Evolutionary conservation across 73 alveolate species (phyloP).

Genomic region (Diophrys sp.): DNA sequence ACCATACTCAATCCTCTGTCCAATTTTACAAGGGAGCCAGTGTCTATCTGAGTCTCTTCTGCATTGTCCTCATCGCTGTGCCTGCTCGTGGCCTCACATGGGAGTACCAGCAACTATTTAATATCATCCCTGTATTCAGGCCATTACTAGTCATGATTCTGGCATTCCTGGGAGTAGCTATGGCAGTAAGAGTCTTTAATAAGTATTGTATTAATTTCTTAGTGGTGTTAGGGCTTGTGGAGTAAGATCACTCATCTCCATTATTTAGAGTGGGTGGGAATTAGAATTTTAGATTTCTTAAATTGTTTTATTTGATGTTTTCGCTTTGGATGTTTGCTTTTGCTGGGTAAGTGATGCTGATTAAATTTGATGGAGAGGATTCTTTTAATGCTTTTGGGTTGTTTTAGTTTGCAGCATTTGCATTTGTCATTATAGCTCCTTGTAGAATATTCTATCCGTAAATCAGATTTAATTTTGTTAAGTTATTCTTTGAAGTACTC

Average conservation of each 20-base stretch:
- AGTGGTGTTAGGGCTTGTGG: background rate
- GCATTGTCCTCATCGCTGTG: background rate
- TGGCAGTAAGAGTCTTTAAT: background rate
- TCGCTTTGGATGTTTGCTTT: slow-evolving; percentile 24
- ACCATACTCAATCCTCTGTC: background rate
- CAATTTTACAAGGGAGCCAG: background rate
- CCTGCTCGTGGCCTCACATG: background rate
- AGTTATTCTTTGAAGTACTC: slow-evolving; percentile 7
- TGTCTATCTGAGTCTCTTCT: background rate
- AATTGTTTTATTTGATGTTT: slow-evolving; percentile 9
- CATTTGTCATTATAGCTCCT: slow-evolving; percentile 5
- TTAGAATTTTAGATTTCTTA: background rate
- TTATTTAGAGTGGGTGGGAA: background rate
- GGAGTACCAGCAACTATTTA: background rate
- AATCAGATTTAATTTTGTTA: slow-evolving; percentile 28
- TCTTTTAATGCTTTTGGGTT: slow-evolving; percentile 13
- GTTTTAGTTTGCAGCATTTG: background rate
- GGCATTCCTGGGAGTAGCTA: background rate
- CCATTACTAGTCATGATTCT: background rate
- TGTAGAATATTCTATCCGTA: slow-evolving; percentile 6
- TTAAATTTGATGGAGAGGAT: slow-evolving; percentile 13
- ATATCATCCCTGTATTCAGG: background rate
- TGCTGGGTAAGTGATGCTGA: slow-evolving; percentile 35
- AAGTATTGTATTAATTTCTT: slow-evolving; percentile 3
- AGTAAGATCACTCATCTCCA: background rate